Percentiles rank a stretch among this genome's conserved stretches.
phyloP scores from a whole-genome alignment of 2,329 filamentous ascomycete species.

The Thermothelomyces thermophilus region DNA sequence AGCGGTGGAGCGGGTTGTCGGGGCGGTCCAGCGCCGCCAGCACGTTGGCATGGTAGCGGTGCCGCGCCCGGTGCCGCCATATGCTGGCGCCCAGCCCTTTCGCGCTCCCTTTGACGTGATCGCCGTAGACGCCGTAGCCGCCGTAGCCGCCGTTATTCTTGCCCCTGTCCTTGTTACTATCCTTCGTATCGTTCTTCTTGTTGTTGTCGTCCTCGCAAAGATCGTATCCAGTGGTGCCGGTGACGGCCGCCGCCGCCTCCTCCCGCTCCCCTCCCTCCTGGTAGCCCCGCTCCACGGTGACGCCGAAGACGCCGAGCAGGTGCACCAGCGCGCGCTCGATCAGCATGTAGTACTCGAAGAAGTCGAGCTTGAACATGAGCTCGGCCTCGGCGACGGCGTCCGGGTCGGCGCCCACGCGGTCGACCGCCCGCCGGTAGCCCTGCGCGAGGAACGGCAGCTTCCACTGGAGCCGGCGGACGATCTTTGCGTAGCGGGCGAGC shows the following conservation, averaged over 20 bases:
- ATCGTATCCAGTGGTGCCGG: too few species aligned
- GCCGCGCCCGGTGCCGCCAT: constrained; percentile 19
- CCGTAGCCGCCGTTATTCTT: not conserved
- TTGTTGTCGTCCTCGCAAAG: not conserved
- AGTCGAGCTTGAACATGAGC: constrained; percentile 71
- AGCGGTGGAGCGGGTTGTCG: constrained; percentile 48
- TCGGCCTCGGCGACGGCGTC: constrained; percentile 43
- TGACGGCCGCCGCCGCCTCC: not conserved
- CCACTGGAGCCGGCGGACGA: constrained; percentile 55
- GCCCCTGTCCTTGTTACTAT: not conserved
- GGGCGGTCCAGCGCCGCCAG: constrained; percentile 53
- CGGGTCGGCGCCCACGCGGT: constrained; percentile 32
- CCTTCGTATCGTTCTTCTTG: not conserved
- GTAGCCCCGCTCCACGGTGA: constrained; percentile 39
- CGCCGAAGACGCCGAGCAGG: constrained; percentile 56
- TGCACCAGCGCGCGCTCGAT: constrained; percentile 65
- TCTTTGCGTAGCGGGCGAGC: constrained; percentile 52
- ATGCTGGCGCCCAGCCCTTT: constrained; percentile 5
- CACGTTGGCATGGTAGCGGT: constrained; percentile 63
- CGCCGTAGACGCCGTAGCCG: not conserved
- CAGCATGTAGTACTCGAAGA: constrained; percentile 68
- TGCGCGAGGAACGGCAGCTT: constrained; percentile 54
- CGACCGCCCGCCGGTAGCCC: constrained; percentile 47
- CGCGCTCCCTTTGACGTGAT: too few species aligned
- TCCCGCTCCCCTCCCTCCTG: not conserved